Evolutionary conservation across 2,329 filamentous ascomycete genomes (phyloP), one percentile per base, ranked within the genome.

Genomic region (Fusarium denticulatum): DNA sequence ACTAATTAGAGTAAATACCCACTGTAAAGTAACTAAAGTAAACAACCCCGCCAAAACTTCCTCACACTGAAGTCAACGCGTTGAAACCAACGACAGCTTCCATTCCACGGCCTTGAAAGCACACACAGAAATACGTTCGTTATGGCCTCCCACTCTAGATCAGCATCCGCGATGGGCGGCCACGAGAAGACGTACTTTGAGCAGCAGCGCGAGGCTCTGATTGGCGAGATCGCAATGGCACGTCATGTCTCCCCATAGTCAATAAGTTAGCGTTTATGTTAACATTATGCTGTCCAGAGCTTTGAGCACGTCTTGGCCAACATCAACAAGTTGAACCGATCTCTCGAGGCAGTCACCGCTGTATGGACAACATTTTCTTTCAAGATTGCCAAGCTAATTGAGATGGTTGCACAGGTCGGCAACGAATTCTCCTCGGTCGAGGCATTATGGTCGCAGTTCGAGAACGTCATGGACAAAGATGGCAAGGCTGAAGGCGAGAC

Each of bases 381-480:
- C 14, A 20, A 22, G 8, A 18, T 11, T 3, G 5, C 37, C 24
- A 26, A 32, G 36, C 65, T 69, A 46, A 69, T 49, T 5, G 15
- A 32, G 7, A 6, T n/a, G 32, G 20, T n/a, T 32, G 37, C 28
- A 24, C 37, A 94, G 91, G 92, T 99, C 59, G 96, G 96, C 42
- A 97, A 97, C 83, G 96, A 99, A 80, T 98, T 99, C 83, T 92
- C 93, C n/a, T 95, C 94, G 8, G 96, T 99, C 47, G 96, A 99
- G 82, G 95, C 94, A 36, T 88, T 99, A 22, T 99, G 96, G 96
- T 97, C 94, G 43, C 94, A 97, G 79, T 98, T 99, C 80, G 96
- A 99, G 84, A 93, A 92, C 75, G 95, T 98, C 77, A 98, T 98
- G 95, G 94, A 90, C 14, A 94, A 92, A 78, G 88, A 92, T 63